Evolutionary conservation across 2,329 filamentous ascomycete species (phyloP), one percentile per base, ranked within the genome.

Genomic region (Leptographium wingfieldii): DNA sequence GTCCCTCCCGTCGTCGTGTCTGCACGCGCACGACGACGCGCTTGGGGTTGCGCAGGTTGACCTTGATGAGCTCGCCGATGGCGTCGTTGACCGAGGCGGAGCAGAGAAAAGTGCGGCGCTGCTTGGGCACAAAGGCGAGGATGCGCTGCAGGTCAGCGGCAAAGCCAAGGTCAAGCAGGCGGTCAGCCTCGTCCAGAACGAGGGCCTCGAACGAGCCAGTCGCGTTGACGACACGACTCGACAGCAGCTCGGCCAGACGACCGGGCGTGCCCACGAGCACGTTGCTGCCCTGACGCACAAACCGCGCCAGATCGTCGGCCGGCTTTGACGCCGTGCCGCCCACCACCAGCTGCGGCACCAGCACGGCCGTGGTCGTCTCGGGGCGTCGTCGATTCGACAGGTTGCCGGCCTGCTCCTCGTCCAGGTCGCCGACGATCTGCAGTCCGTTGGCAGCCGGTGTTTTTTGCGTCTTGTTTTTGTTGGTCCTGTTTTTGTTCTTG

Each of bases 31-130:
- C 94, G 12, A 89, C 87, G 63, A 99, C 90, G 69, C 95, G 95
- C 67, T 96, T 92, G 0, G 94, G 94, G 72, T 99, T 97, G 46
- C 94, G 82, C 65, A 97, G 76, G 25, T 94, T 94, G 9, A 96
- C 90, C 43, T 92, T 83, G 58, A 99, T 91, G 59, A 99, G 87
- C 69, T 96, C 89, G 63, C 92, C 86, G 0, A 99, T 89, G 1
- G 94, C 94, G 69, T 97, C 94, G 67, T 88, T 94, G n/a, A 99
- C 88, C 67, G 88, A 95, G 14, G 94, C 94, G 68, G 90, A 96
- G 73, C 97, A 99, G 0, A 99, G 76, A 0, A 94, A 94, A 0
- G 94, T 99, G 56, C 94, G 82, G 57, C 94, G 80, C 71, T 99
- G 94, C 69, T 99, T 99, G 0, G 94, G 94, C 6, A 99, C 75